Evolutionary conservation across 2,329 filamentous ascomycete genomes (phyloP), one percentile per base, ranked within the genome.

Genomic region (Blumeria hordei): DNA sequence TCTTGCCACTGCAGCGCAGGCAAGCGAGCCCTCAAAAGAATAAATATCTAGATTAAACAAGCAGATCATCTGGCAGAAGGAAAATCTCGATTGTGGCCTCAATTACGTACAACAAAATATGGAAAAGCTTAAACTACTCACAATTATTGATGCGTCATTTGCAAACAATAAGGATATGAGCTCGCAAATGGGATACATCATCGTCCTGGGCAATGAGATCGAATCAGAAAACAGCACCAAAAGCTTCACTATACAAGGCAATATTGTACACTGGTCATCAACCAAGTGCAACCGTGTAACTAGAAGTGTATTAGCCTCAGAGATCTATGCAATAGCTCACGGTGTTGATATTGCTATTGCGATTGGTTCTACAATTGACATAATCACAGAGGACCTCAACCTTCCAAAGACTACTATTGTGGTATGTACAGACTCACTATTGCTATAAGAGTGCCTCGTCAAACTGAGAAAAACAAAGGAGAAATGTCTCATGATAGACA

Each of bases 381-480:
- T 35, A 34, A 51, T 35, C 21, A 52, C 54, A 6, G 41, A 51
- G 55, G 37, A 44, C 18, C 34, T 53, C 39, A 47, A 34, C 16
- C 14, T 52, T 54, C 21, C 43, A 18, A n/a, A 32, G 10, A 43
- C 53, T 7, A 33, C 33, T n/a, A 33, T 52, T 3, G 35, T 55
- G 6, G 21, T 61, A 18, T 57, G 41, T 53, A 57, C 49, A 5
- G 32, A 51, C 14, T 44, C 34, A 33, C 54, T 32, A 36, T 55
- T 50, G 16, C 11, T 50, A 35, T 57, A 53, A 28, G 43, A 55
- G 3, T 57, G 49, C 21, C 18, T 57, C 33, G 49, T 57, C 12
- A 57, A 55, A 41, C 34, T 57, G 39, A 39, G 54, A 3, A 55
- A 41, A 7, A 57, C 56, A 18, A 11, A 57, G 32, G 56, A 57